Conservation (phyloP, 352 stramenopile species). For the Peronosclerospora sorghi region DNA sequence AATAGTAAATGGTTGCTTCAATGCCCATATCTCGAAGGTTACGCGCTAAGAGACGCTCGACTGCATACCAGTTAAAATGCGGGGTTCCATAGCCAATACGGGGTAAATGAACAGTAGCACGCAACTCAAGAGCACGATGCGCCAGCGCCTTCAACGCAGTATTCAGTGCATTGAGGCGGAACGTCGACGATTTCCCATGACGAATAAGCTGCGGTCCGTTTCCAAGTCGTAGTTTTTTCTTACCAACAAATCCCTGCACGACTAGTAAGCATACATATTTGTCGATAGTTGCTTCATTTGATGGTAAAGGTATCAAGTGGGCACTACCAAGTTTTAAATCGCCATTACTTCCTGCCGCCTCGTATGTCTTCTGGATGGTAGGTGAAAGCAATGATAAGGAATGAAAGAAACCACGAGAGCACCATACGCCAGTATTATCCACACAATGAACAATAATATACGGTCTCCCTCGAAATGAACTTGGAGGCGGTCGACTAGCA, state of each 20-base stretch:
- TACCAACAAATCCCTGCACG: constrained; percentile 47
- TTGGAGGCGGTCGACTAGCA: constrained; percentile 31
- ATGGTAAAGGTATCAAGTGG: constrained; percentile 41
- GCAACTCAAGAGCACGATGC: constrained; percentile 18
- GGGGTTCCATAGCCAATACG: constrained; percentile 69
- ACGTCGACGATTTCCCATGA: constrained; percentile 48
- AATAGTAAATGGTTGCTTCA: constrained; percentile 65
- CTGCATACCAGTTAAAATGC: constrained; percentile 75
- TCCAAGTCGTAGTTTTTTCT: constrained; percentile 39
- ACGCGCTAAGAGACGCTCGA: constrained; percentile 60
- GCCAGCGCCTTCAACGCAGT: constrained; percentile 32
- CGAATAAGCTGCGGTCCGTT: constrained; percentile 26
- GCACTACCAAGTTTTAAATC: constrained; percentile 68
- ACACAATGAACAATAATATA: constrained; percentile 68
- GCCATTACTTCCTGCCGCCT: constrained; percentile 33
- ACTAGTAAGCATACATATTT: constrained; percentile 59
- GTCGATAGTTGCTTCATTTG: constrained; percentile 8
- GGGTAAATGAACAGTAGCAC: constrained; percentile 59
- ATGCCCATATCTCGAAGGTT: constrained; percentile 44
- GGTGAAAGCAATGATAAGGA: constrained; percentile 41
- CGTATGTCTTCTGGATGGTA: constrained; percentile 48
- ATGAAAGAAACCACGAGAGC: constrained; percentile 61
- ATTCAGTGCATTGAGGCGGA: constrained; percentile 55
- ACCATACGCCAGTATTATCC: constrained; percentile 66
- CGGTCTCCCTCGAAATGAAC: constrained; percentile 7